Base-by-base conservation (phyloP, 1,139 yeast species). In the Geotrichum citri-aurantii region DNA sequence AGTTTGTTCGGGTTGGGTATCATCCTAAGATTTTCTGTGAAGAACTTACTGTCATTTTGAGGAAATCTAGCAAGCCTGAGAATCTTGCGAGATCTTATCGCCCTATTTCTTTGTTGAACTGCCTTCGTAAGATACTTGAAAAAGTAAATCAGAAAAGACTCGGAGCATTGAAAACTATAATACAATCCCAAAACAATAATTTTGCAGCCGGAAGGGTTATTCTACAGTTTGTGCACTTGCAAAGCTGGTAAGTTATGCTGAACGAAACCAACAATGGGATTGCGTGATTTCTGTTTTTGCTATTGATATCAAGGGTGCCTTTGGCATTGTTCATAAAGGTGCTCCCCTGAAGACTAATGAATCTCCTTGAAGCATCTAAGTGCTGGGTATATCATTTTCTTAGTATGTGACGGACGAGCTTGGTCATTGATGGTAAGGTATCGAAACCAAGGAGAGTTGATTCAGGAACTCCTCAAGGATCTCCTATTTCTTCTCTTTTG, bases 281-380 rank as follows among this genome's bases (percentile, higher is more conserved):
- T 14, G 46, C 6, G 46, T 40, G 5, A 40, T 19, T 6, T n/a
- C 21, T 40, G 21, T 40, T 5, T 19, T 40, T n/a, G 46, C 46
- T 37, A 59, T 61, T 17, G 65, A 58, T 54, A 58, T 59, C 53
- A 51, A 58, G 54, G 63, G 64, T 3, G 65, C 63, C 6, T 63
- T 63, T 42, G 63, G 60, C 40, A 55, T 57, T 44, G 64, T 63
- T 10, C 31, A 27, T 8, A 27, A 27, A 8, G 31, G 31, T 27
- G 31, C 8, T 11, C 10, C 21, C 7, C 48, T 21, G 24, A 14
- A 17, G 17, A 17, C 12, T 24, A n/a, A 21, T 24, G 21, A 8
- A 27, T 27, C 31, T 27, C 31, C 31, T 8, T 6, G 31, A 27
- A 8, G 31, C 8, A 5, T 8, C 31, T 27, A 27, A 8, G 31